These are phyloP conservation scores for Dillenia suffruticosa DNA, from an alignment of 164 flowering plant genomes.

Conservation along the genomic window DNA sequence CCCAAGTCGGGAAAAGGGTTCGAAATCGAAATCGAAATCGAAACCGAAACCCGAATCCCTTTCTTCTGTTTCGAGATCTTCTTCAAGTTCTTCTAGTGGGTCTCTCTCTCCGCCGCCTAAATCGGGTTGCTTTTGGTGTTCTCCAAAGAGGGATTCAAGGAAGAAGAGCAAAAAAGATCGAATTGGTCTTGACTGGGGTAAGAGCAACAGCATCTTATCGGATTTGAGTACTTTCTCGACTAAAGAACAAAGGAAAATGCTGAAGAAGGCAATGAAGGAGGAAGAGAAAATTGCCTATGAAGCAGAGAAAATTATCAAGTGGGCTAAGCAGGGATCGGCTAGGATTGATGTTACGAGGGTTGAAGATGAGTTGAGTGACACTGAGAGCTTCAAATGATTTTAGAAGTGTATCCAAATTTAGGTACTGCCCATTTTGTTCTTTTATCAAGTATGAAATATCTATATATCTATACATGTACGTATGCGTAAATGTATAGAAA, in stretches of 20 bases:
- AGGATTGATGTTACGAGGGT: constrained; percentile 36
- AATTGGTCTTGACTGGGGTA: constrained; percentile 26
- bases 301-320: constrained; percentile 58
- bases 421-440: too few relatives aligned
- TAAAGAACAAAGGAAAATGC: constrained; percentile 38
- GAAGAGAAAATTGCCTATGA: constrained; percentile 47
- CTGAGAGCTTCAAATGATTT: constrained; percentile 24
- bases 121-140: constrained; percentile 53
- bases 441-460: too few relatives aligned
- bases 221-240: constrained; percentile 42
- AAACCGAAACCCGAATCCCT: constrained; percentile 8
- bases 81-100: constrained; percentile 12
- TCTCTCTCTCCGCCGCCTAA: constrained; percentile 33
- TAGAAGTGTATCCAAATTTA: not conserved
- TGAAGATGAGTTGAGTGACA: constrained; percentile 42
- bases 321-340: constrained; percentile 68
- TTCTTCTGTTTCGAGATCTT: constrained; percentile 16
- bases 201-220: constrained; percentile 34
- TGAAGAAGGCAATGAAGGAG: constrained; percentile 56
- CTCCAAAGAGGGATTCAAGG: constrained; percentile 33
- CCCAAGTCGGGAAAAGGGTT: constrained; percentile 2
- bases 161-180: constrained; percentile 27
- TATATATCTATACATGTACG: too few relatives aligned
- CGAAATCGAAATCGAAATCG: constrained; percentile 10
- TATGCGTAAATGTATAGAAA: too few relatives aligned